Evolutionary conservation across 805 yeast genomes (phyloP), one percentile per base, ranked within the genome.

Genomic region (Kodamaea jinghongensis): DNA sequence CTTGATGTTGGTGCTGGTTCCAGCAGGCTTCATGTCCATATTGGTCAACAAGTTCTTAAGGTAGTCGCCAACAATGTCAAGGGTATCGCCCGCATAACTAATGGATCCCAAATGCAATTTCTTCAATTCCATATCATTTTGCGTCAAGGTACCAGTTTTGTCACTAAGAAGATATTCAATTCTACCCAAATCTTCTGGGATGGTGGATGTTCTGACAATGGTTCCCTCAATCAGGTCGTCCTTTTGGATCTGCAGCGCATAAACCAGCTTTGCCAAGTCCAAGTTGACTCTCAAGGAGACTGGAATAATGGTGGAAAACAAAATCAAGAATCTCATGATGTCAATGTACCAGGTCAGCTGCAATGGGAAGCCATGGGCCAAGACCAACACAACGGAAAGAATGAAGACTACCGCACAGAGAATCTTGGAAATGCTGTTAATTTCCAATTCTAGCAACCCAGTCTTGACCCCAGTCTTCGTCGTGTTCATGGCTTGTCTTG

Each of bases 161-260:
- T 93, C 99, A 46, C 90, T 83, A 32, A 93, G 71, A 41, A 93
- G 64, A 59, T 93, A 93, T 61, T 93, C 98, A 31, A 93, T 86
- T 50, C 99, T 75, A 17, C 99, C 99, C 47, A 93, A 70, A 63
- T 93, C 99, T 61, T 93, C 99, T 1, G 99, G 99, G 32, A 93
- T 93, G 0, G 99, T 95, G 41, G 96, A 87, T 1, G 99, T 93
- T 56, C 99, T 79, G 4, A 95, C 99, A 38, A 95, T 79, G 0
- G 98, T 90, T 6, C 81, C 87, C 2, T 87, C 82, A 13, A 93
- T 93, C 3, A 80, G 72, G 11, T 58, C 48, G 58, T 93, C 99
- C 45, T 86, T 89, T 59, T 93, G 95, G 46, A 95, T 93, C 58
- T 93, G 96, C 44, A 86, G 81, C 1, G 98, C 96, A 56, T 93